Percentiles rank a stretch among this genome's conserved stretches.
Evolutionary conservation across 352 stramenopile genomes (phyloP).

Genomic region (Phytophthora meadii): DNA sequence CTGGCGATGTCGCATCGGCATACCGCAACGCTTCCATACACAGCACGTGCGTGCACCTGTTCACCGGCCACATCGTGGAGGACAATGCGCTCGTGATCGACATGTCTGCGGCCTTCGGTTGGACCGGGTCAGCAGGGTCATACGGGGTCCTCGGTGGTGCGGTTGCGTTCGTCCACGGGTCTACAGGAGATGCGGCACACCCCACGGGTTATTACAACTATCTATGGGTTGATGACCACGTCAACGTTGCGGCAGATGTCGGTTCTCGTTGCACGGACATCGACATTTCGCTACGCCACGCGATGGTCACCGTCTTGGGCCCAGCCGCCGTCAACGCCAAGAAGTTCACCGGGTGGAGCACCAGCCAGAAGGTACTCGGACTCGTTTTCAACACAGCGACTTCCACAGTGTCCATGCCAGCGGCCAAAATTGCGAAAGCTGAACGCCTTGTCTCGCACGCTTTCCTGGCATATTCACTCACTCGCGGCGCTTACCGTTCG

Average conservation of each 20-base stretch:
- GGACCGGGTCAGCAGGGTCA: background rate
- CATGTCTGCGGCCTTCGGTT: conserved; percentile 21
- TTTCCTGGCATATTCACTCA: background rate
- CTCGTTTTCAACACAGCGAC: conserved; percentile 21
- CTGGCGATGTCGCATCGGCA: conserved; percentile 17
- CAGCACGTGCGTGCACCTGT: conserved; percentile 5
- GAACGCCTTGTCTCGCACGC: background rate
- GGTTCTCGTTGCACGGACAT: background rate
- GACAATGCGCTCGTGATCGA: conserved; percentile 26
- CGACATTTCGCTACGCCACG: background rate
- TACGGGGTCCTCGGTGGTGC: conserved; percentile 26
- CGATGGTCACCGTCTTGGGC: conserved; percentile 18
- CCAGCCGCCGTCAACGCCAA: conserved; percentile 22
- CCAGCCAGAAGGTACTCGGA: conserved; percentile 6
- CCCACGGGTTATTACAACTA: conserved; percentile 24
- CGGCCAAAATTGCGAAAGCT: conserved; percentile 3
- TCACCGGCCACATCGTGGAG: background rate
- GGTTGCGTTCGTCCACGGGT: conserved; percentile 14
- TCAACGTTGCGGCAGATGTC: conserved; percentile 12
- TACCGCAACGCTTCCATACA: conserved; percentile 18
- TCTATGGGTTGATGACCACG: conserved; percentile 36
- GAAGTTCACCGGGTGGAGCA: conserved; percentile 25
- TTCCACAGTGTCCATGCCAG: conserved; percentile 7
- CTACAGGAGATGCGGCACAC: too few species aligned
- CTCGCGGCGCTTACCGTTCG: background rate